A percentile compares a stretch with the other conserved stretches of the same genome.
Conservation (phyloP, 768 basidiomycete species). For the Mycena vulgaris region DNA sequence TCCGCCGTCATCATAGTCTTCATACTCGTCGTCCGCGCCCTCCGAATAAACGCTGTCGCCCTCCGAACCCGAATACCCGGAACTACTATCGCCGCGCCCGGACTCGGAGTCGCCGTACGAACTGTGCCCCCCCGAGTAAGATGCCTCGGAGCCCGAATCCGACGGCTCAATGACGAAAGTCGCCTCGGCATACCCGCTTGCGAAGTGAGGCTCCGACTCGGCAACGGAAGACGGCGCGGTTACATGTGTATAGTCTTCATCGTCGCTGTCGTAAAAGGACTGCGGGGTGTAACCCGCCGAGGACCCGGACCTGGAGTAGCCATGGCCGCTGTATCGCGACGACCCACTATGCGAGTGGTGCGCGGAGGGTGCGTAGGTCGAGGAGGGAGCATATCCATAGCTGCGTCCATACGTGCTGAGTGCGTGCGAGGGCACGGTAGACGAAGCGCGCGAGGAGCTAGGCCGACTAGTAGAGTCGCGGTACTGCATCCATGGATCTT, state of each 20-base stretch:
- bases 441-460: slow-evolving; percentile 12
- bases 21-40: slow-evolving; percentile 23
- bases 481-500: slow-evolving; percentile 19
- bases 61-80: slow-evolving; percentile 26
- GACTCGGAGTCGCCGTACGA: slow-evolving; percentile 17
- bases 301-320: slow-evolving; percentile 18
- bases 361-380: slow-evolving; percentile 6
- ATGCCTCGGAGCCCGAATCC: slow-evolving; percentile 29
- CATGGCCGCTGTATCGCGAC: slow-evolving; percentile 27
- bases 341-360: slow-evolving; percentile 13
- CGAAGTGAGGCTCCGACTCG: slow-evolving; percentile 13
- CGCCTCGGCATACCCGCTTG: slow-evolving; percentile 22
- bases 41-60: slow-evolving; percentile 28
- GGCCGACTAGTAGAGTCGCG: slow-evolving; percentile 16
- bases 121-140: slow-evolving; percentile 15
- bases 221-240: slow-evolving; percentile 1
- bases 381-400: slow-evolving; percentile 15
- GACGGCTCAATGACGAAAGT: slow-evolving; percentile 28
- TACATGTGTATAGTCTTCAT: slow-evolving; percentile 9
- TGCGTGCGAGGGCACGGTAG: slow-evolving; percentile 1
- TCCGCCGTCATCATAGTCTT: slow-evolving; percentile 19
- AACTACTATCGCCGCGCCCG: slow-evolving; percentile 4
- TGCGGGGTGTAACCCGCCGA: slow-evolving; percentile 16
- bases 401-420: neutral
- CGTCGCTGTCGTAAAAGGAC: slow-evolving; percentile 11